A percentile compares a stretch with the other conserved stretches of the same genome.
Evolutionary conservation across 129 eudicot species (phyloP).

Genomic region (Saposhnikovia divaricata): DNA sequence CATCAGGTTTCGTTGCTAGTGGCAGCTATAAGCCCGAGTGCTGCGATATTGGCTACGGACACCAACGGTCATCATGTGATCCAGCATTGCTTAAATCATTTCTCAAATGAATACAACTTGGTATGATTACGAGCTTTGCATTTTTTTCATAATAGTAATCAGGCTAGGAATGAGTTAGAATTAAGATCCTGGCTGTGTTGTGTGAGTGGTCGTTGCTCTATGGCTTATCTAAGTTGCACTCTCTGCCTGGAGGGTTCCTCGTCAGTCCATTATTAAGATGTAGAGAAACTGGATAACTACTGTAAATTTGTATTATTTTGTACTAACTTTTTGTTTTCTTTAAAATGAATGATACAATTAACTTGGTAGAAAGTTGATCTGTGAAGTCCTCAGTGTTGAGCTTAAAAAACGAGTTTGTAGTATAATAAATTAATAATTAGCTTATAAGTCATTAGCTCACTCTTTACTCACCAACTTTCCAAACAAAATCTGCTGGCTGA

Average conservation of each 20-base stretch:
- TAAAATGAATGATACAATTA: too few species aligned
- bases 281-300: background rate
- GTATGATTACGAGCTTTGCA: slow-evolving; percentile 14
- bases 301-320: background rate
- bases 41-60: slow-evolving; percentile 46
- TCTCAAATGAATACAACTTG: slow-evolving; percentile 39
- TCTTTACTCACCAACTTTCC: background rate
- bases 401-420: too few species aligned
- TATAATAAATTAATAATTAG: too few species aligned
- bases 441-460: background rate
- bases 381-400: too few species aligned
- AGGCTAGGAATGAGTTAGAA: background rate
- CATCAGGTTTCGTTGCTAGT: slow-evolving; percentile 32
- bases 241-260: background rate
- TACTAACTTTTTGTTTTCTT: background rate
- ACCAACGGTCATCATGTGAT: slow-evolving; percentile 61
- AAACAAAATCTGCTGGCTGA: background rate
- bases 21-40: slow-evolving; percentile 39
- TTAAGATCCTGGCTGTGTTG: background rate
- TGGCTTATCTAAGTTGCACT: background rate
- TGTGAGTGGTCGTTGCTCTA: background rate
- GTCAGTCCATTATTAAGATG: too few species aligned
- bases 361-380: too few species aligned
- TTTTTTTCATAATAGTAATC: background rate
- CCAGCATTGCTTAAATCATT: slow-evolving; percentile 41